Evolutionary conservation across 805 yeast species (phyloP), one percentile per base, ranked within the genome.

Genomic region (Dipodascus geniculatus): DNA sequence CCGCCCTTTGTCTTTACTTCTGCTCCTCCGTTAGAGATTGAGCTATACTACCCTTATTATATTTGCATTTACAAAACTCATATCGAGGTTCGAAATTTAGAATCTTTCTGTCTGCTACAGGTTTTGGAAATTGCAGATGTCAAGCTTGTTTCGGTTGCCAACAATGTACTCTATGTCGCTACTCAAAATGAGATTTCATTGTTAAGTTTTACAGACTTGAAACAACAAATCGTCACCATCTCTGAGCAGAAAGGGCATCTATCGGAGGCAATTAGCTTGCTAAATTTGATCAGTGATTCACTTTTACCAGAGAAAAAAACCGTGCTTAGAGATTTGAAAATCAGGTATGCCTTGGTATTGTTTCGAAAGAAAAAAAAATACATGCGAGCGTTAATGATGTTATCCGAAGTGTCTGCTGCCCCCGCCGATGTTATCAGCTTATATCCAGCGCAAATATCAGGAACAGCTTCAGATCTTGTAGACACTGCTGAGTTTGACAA

Each of bases 351-450:
- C 0, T 57, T 65, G 3, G 57, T 65, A 2, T 51, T 75, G 22
- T 69, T 71, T 51, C 6, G n/a, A 22, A 42, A 62, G 1, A 55
- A 60, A 2, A 62, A 62, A 2, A 58, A 68, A 2, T 70, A 67
- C 48, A 65, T 64, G 2, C 55, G 64, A 8, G 73, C 82, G 1
- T 67, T 79, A 65, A 59, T 64, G 51, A 38, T 74, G 17, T 81
- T 82, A 52, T 74, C 74, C 3, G 76, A 76, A 23, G 80, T 71
- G 52, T 68, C 81, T 61, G 85, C 87, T 0, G 77, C 83, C 0
- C 88, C 88, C 0, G 72, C 75, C 38, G 61, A 68, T 2, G 78
- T 83, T 0, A 67, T 82, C 1, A 57, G 64, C 2, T 64, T 77
- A 23, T 73, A 76, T 52, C 85, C 87, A 0, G 50, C 48, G 16